A percentile compares a stretch with the other conserved stretches of the same genome.
phyloP scores from a whole-genome alignment of 371 early-diverging fungal species.

The Gilbertella persicaria region DNA sequence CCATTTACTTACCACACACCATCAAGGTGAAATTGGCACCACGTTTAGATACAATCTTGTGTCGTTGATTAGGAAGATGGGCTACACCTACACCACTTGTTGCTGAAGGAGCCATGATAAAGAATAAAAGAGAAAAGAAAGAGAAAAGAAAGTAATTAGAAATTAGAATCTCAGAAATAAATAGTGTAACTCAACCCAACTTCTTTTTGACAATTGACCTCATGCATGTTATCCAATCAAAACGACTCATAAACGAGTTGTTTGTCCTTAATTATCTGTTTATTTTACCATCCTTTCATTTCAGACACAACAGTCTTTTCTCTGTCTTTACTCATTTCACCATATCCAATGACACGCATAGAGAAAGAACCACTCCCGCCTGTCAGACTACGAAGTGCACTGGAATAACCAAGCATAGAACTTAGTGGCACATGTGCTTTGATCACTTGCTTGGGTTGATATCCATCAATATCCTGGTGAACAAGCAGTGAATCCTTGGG shows the following conservation, averaged over 20 bases:
- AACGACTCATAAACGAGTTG: slow-evolving; percentile 12
- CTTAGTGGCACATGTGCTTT: slow-evolving; percentile 81
- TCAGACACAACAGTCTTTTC: slow-evolving; percentile 72
- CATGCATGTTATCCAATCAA: slow-evolving; percentile 16
- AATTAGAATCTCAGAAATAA: slow-evolving; percentile 13
- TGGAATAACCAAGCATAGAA: slow-evolving; percentile 89
- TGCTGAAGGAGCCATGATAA: slow-evolving; percentile 45
- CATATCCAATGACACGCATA: slow-evolving; percentile 87
- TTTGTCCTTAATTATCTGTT: background rate
- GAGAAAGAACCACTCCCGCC: slow-evolving; percentile 82
- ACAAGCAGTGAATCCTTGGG: slow-evolving; percentile 52
- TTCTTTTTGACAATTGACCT: slow-evolving; percentile 20
- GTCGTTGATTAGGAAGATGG: slow-evolving; percentile 96
- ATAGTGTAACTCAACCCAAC: slow-evolving; percentile 14
- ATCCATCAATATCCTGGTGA: slow-evolving; percentile 31
- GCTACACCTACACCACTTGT: slow-evolving; percentile 86
- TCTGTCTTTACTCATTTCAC: slow-evolving; percentile 73
- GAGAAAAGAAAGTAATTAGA: background rate
- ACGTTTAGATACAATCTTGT: slow-evolving; percentile 91
- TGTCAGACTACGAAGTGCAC: slow-evolving; percentile 80
- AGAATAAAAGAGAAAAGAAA: background rate
- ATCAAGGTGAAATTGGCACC: slow-evolving; percentile 94
- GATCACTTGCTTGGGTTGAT: slow-evolving; percentile 52
- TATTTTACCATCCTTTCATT: slow-evolving; percentile 42
- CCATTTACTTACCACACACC: slow-evolving; percentile 80